Percentiles rank a stretch among this genome's conserved stretches.
Evolutionary conservation across 31 red algal genomes (phyloP).

Genomic region (Asparagopsis taxiformis): DNA sequence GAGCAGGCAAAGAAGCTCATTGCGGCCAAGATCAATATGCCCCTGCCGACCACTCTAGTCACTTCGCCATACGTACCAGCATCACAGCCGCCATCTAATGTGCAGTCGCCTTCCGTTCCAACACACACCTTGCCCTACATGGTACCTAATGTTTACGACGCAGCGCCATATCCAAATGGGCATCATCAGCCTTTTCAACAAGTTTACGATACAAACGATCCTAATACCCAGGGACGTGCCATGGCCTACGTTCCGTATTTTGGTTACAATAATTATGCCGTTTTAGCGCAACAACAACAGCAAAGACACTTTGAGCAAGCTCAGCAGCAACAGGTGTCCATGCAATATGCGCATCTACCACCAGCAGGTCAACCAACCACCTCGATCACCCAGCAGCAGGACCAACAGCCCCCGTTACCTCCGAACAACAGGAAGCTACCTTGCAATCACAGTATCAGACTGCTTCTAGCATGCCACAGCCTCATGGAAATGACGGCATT

Average conservation of each 20-base stretch:
- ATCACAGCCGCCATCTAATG: not conserved
- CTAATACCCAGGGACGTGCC: constrained; percentile 19
- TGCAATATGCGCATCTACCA: constrained; percentile 26
- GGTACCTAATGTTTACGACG: constrained; percentile 44
- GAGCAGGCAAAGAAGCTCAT: constrained; percentile 84
- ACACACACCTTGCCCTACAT: constrained; percentile 36
- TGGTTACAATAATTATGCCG: constrained; percentile 51
- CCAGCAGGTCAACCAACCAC: too few species aligned
- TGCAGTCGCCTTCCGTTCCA: constrained; percentile 22
- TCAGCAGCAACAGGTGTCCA: constrained; percentile 30
- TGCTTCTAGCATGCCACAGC: not conserved
- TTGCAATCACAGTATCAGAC: too few species aligned
- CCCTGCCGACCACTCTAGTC: constrained; percentile 15
- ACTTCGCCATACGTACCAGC: constrained; percentile 14
- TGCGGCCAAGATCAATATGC: constrained; percentile 66
- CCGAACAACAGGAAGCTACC: too few species aligned
- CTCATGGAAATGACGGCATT: not conserved
- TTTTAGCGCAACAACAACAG: constrained; percentile 47
- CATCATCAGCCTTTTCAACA: constrained; percentile 44
- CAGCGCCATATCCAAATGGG: constrained; percentile 44
- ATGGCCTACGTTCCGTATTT: constrained; percentile 67
- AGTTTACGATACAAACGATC: constrained; percentile 48
- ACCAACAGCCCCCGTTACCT: too few species aligned
- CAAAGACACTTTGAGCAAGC: constrained; percentile 38
- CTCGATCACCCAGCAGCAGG: too few species aligned